Evolutionary conservation across 495 filamentous ascomycete genomes (phyloP).

Genomic region (Podospora appendiculata): DNA sequence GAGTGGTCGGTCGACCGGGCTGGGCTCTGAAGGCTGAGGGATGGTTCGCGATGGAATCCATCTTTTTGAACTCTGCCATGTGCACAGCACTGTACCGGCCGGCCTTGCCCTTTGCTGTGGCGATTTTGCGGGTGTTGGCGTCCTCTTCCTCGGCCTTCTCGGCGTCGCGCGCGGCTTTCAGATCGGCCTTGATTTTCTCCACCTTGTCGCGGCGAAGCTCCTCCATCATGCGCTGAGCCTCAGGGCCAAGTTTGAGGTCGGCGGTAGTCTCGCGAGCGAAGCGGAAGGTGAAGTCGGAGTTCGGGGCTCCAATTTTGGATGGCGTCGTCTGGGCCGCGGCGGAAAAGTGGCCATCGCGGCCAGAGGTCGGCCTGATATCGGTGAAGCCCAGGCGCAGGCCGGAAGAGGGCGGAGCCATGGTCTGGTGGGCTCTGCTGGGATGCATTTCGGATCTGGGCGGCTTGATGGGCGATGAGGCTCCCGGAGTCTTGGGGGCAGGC

Average conservation of each 20-base stretch:
- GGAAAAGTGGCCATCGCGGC: constrained; percentile 23
- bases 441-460: constrained; percentile 67
- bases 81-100: constrained; percentile 75
- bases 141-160: constrained; percentile 31
- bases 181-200: constrained; percentile 55
- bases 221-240: constrained; percentile 72
- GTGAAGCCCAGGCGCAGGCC: constrained; percentile 61
- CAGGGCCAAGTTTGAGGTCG: constrained; percentile 54
- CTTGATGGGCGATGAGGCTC: constrained; percentile 38
- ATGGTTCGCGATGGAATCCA: constrained; percentile 89
- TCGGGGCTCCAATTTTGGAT: constrained; percentile 38
- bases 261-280: constrained; percentile 47
- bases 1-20: constrained; percentile 48
- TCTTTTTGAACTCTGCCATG: constrained; percentile 85
- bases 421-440: constrained; percentile 64
- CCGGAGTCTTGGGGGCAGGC: constrained; percentile 32
- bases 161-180: constrained; percentile 48
- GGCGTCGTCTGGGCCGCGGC: constrained; percentile 35
- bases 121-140: constrained; percentile 57
- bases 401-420: constrained; percentile 60
- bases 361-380: constrained; percentile 40
- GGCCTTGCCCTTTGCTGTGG: constrained; percentile 66
- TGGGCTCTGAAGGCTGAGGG: constrained; percentile 67
- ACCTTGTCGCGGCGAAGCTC: constrained; percentile 65
- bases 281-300: constrained; percentile 69